Base-by-base conservation (phyloP, 2,329 filamentous ascomycete genomes). In the Penicillium rolfsii region DNA sequence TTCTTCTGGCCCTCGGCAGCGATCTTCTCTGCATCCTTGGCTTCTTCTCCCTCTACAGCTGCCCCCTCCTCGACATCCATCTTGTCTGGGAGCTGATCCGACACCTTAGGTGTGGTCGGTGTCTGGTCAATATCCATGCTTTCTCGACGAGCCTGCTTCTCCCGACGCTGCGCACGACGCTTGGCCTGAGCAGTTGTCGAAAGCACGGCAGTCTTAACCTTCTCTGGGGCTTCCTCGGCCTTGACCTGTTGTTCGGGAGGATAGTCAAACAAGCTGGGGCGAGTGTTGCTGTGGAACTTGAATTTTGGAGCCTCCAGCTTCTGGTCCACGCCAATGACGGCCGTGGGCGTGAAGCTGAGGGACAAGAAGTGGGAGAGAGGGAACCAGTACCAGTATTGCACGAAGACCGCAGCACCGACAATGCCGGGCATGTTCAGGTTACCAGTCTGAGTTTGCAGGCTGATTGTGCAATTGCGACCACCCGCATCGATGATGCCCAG, bases 371-470 rank as follows among this genome's bases (percentile, higher is more conserved):
- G 95, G 33, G 95, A 96, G 71, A 98, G 90, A 62, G 95, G 95
- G 86, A 99, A 99, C 95, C 95, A 99, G 82, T 99, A 99, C 95
- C 95, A 99, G 82, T 99, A 99, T 77, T 99, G 95, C 8, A 93
- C 96, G 80, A 99, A 99, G 57, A 99, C 91, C 30, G 93, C 94
- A 88, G 97, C 97, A 68, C 95, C 96, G 19, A 99, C 93, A 67
- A 99, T 96, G 63, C 92, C 96, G 19, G 93, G 88, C 93, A 99
- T 97, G 83, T 99, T 98, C 67, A 99, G 87, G 75, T 97, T 99
- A 66, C 96, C 96, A 0, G 94, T 97, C 79, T 97, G 95, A 1
- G 95, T 99, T 78, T 99, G 95, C 41, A 99, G 85, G 33, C 94
- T 94, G 69, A 99, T 98, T 19, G 95, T 97, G 84, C 95, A 99